Evolutionary conservation across 139 green algal genomes (phyloP), one percentile per base, ranked within the genome.

Genomic region (Prasinococcaceae sp.): DNA sequence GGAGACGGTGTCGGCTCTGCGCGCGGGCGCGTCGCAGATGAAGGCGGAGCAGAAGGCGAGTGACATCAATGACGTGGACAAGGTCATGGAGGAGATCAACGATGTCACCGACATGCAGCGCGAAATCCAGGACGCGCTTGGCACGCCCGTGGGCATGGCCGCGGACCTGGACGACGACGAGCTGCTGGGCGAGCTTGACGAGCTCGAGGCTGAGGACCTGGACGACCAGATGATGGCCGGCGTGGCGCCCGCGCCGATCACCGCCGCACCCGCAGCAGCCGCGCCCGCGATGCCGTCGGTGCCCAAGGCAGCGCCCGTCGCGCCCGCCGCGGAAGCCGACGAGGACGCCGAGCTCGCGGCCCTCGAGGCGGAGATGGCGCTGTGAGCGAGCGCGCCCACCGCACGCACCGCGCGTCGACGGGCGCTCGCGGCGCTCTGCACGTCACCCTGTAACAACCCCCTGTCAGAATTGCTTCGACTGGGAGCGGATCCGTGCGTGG

Each of bases 21-120:
- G 36, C 14, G 22, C 28, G 17, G 60, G 47, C 3, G 64, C 56
- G 9, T 16, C 33, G 12, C 51, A 42, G 22, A 60, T 74, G 45
- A 65, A 64, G 61, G 28, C 51, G 23, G 44, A 75, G 14, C 60
- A 77, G 50, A 80, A 73, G 72, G 72, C 75, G 37, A 84, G 82
- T 65, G 86, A 94, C 59, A 85, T 98, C 30, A 84, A 94, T 10
- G 79, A 92, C 43, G 85, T 98, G 19, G 90, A 96, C 68, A 72
- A 72, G 56, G 58, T 44, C 5, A 73, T 95, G 58, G 90, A 96
- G 42, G 84, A 94, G 40, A 95, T 97, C 70, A 80, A 82, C 47
- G 90, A 97, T 50, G 70, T 81, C 24, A 81, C 70, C 1, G 84
- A 96, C 45, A 75, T 90, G 58, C 89, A 94, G 81, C 61, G 69